These are phyloP conservation scores for Pythium sukuiense DNA, from an alignment of 352 stramenopile genomes.

Conservation along the genomic window DNA sequence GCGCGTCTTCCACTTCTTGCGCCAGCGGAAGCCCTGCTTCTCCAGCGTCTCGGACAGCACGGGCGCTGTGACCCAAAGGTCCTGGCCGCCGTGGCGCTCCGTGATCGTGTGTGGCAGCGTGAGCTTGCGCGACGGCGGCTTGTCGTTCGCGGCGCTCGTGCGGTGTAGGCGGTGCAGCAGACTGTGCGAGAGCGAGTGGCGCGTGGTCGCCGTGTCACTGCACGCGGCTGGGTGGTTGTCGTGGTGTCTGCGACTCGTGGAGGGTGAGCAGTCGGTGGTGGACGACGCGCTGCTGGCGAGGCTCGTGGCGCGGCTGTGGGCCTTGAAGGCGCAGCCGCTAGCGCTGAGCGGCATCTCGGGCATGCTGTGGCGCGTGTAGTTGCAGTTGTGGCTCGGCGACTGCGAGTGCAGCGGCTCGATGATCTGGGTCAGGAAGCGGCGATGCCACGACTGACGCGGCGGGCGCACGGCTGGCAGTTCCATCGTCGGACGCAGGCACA, in stretches of 20 bases:
- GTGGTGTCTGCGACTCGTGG: not conserved
- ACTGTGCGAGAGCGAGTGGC: conserved; percentile 20
- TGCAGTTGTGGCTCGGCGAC: conserved; percentile 11
- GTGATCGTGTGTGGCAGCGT: conserved; percentile 79
- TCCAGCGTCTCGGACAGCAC: conserved; percentile 67
- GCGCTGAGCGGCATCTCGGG: not conserved
- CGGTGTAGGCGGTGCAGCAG: conserved; percentile 23
- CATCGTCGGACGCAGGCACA: conserved; percentile 16
- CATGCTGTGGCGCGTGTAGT: conserved; percentile 5
- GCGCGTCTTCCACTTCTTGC: conserved; percentile 74
- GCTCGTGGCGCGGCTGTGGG: conserved; percentile 25
- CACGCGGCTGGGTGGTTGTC: not conserved
- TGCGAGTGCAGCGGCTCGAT: conserved; percentile 6
- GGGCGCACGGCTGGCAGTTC: conserved; percentile 32
- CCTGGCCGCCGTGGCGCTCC: conserved; percentile 58
- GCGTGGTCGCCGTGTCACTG: not conserved
- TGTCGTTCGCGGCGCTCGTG: conserved; percentile 2
- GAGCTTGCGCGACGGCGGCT: conserved; percentile 25
- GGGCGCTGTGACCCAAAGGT: conserved; percentile 78
- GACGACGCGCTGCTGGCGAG: conserved; percentile 19
- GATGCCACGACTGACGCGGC: conserved; percentile 28
- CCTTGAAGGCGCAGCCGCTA: not conserved
- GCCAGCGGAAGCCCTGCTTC: conserved; percentile 77
- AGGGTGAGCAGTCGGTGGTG: conserved; percentile 6
- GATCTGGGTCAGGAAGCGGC: conserved; percentile 23